Conservation (phyloP, 2,329 filamentous ascomycete genomes). For the Hypoxylon sp. region DNA sequence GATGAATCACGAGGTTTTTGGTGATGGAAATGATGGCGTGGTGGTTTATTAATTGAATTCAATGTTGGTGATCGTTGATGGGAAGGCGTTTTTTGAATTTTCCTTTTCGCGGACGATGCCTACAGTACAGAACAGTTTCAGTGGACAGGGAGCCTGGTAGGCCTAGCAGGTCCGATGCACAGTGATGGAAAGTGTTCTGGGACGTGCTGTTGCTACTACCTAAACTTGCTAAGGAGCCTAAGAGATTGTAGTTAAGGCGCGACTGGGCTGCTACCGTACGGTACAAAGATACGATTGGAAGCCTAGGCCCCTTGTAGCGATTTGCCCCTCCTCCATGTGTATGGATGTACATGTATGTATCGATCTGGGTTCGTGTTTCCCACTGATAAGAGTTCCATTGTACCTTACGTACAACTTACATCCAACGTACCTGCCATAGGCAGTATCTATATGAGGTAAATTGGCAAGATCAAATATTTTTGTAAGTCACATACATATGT, state of each 20-base stretch:
- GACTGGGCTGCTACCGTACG: background rate
- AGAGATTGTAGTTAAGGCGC: slow-evolving; percentile 7
- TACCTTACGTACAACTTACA: background rate
- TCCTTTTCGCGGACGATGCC: slow-evolving; percentile 45
- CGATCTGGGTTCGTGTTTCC: background rate
- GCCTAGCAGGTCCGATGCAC: slow-evolving; percentile 21
- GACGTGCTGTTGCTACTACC: slow-evolving; percentile 19
- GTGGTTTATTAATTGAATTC: slow-evolving; percentile 54
- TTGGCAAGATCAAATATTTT: background rate
- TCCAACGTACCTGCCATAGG: background rate
- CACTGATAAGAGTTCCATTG: slow-evolving; percentile 3
- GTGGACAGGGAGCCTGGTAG: slow-evolving; percentile 23
- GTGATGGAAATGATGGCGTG: slow-evolving; percentile 58
- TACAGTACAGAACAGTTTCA: slow-evolving; percentile 26
- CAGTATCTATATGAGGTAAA: background rate
- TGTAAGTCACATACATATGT: background rate
- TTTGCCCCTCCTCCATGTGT: slow-evolving; percentile 22
- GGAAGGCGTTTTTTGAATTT: slow-evolving; percentile 41
- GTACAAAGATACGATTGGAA: slow-evolving; percentile 13
- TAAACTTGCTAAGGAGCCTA: slow-evolving; percentile 21
- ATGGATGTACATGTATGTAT: background rate
- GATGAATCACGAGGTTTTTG: slow-evolving; percentile 52
- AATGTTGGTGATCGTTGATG: slow-evolving; percentile 37
- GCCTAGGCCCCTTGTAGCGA: background rate
- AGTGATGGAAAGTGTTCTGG: slow-evolving; percentile 20